phyloP scores from a whole-genome alignment of 768 basidiomycete species.

The Crepidotus variabilis region DNA sequence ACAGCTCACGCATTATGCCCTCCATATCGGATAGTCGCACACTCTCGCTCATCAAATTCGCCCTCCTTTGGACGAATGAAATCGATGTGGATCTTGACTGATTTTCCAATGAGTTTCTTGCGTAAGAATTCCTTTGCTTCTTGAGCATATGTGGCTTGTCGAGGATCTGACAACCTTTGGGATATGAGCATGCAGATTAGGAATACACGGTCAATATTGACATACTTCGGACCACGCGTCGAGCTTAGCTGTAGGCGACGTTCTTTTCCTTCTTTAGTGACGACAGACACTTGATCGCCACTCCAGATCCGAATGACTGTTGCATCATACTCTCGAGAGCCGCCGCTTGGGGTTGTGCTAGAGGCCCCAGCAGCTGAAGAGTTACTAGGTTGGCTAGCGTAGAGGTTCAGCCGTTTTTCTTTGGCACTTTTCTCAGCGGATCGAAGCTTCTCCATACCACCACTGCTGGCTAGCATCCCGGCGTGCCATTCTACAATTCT shows the following conservation, averaged over 20 bases:
- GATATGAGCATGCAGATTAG: not conserved
- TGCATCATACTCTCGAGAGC: constrained; percentile 65
- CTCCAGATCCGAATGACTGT: constrained; percentile 87
- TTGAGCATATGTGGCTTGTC: constrained; percentile 81
- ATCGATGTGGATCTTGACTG: constrained; percentile 79
- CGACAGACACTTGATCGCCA: constrained; percentile 84
- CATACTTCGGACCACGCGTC: constrained; percentile 77
- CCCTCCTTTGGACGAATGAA: constrained; percentile 90
- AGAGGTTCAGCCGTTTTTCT: constrained; percentile 67
- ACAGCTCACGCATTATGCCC: constrained; percentile 68
- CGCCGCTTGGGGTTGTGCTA: constrained; percentile 39
- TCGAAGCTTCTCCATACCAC: constrained; percentile 86
- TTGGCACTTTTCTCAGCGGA: constrained; percentile 80
- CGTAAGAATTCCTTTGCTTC: constrained; percentile 93
- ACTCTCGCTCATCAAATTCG: constrained; percentile 91
- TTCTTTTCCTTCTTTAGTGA: constrained; percentile 76
- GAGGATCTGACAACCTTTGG: constrained; percentile 74
- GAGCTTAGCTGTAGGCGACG: constrained; percentile 85
- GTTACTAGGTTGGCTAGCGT: constrained; percentile 56
- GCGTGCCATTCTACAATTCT: constrained; percentile 98
- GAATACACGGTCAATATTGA: not conserved
- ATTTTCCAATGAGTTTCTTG: constrained; percentile 89
- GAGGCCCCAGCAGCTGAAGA: constrained; percentile 24
- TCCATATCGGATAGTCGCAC: constrained; percentile 84
- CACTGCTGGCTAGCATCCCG: constrained; percentile 81